phyloP scores from a whole-genome alignment of 768 basidiomycete species.

The Xanthoconium stramineum region DNA sequence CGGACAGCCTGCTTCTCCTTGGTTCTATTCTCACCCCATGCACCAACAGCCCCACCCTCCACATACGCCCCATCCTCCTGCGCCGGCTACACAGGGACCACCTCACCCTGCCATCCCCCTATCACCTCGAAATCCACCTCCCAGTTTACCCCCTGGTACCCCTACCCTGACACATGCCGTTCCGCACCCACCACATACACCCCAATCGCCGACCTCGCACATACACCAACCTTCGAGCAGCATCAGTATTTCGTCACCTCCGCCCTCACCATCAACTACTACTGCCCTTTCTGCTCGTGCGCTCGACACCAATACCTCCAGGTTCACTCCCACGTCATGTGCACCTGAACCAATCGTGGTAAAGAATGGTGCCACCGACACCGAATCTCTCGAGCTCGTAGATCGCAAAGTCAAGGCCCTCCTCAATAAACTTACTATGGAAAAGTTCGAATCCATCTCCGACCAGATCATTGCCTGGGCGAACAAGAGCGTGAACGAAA shows the following conservation, averaged over 20 bases:
- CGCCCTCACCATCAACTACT: slow-evolving; percentile 62
- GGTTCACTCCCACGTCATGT: slow-evolving; percentile 59
- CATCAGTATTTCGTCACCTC: slow-evolving; percentile 52
- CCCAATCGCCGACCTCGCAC: slow-evolving; percentile 44
- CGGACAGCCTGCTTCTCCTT: slow-evolving; percentile 36
- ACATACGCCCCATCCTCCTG: slow-evolving; percentile 40
- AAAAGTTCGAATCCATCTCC: slow-evolving; percentile 94
- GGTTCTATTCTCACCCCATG: slow-evolving; percentile 38
- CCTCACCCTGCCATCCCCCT: slow-evolving; percentile 55
- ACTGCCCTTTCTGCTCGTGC: slow-evolving; percentile 38
- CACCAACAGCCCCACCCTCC: slow-evolving; percentile 44
- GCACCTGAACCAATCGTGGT: slow-evolving; percentile 47
- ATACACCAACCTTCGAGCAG: slow-evolving; percentile 44
- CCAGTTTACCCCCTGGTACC: slow-evolving; percentile 58
- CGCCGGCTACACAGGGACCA: slow-evolving; percentile 37
- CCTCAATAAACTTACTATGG: slow-evolving; percentile 95
- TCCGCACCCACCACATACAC: slow-evolving; percentile 43
- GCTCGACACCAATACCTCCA: slow-evolving; percentile 59
- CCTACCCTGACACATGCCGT: slow-evolving; percentile 64
- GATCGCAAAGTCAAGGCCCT: slow-evolving; percentile 90
- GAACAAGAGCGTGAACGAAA: slow-evolving; percentile 89
- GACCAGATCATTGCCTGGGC: slow-evolving; percentile 95
- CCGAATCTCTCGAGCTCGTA: slow-evolving; percentile 78
- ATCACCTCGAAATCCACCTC: slow-evolving; percentile 64
- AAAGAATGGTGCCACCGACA: slow-evolving; percentile 48